Conservation (phyloP, 2,329 filamentous ascomycete genomes). For the Biscogniauxia sp. region DNA sequence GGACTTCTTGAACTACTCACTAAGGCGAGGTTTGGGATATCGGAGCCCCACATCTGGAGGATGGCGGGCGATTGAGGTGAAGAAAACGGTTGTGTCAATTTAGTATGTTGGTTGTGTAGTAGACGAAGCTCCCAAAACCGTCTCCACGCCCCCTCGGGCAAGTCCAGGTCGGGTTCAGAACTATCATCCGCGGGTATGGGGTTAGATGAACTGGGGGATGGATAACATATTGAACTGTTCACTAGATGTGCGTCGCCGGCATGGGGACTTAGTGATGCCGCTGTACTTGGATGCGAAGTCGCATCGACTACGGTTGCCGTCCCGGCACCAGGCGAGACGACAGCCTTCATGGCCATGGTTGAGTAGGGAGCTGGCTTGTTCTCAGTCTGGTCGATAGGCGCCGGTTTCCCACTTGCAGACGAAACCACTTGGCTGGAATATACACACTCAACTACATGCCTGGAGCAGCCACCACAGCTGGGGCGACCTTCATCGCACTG, state of each 20-base stretch:
- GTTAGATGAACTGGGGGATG: constrained; percentile 23
- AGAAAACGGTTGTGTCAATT: constrained; percentile 29
- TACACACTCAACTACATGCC: constrained; percentile 31
- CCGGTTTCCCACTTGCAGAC: constrained; percentile 8
- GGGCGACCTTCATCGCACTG: constrained; percentile 32
- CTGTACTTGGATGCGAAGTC: constrained; percentile 3
- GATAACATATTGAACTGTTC: constrained; percentile 19
- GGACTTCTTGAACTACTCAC: constrained; percentile 4
- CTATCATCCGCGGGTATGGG: constrained; percentile 16
- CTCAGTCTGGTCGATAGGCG: constrained; percentile 7
- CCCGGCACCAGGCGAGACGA: not conserved
- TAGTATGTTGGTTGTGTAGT: constrained; percentile 35
- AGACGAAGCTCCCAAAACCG: constrained; percentile 37
- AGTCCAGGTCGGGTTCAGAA: constrained; percentile 26
- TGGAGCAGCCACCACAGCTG: constrained; percentile 30
- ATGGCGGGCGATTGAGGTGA: constrained; percentile 18
- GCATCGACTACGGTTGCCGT: constrained; percentile 7
- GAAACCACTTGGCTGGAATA: constrained; percentile 22
- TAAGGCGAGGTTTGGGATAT: constrained; percentile 34
- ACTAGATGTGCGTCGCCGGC: constrained; percentile 11
- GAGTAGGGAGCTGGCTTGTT: constrained; percentile 8
- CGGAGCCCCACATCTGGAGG: constrained; percentile 30
- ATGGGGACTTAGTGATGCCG: constrained; percentile 6
- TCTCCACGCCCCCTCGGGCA: constrained; percentile 36
- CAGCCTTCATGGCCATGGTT: not conserved